Base-by-base conservation (phyloP, 2,329 filamentous ascomycete genomes). In the Massarina eburnea region DNA sequence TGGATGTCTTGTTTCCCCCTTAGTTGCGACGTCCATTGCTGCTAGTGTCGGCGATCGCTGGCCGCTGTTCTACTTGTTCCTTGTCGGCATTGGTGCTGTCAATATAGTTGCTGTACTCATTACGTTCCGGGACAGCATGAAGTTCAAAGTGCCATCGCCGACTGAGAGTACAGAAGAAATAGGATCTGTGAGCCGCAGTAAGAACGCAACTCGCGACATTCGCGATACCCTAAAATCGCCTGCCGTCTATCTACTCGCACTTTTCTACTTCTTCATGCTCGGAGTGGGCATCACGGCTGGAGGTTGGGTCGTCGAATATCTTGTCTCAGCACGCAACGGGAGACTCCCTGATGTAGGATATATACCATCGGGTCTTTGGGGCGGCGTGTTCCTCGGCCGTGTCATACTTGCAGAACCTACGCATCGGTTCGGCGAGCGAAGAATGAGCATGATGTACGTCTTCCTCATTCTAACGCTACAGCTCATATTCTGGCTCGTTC, bases 291-390 rank as follows among this genome's bases (percentile, higher is more conserved):
- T 83, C 2, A 85, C 82, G 0, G 77, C 80, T 9, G 73, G 73
- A 18, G 82, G 83, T 1, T 86, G 82, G 83, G 77, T 85, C 0
- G 82, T 86, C 2, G 81, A 85, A 52, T 86, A 82, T 44, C 73
- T 86, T 3, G 78, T 85, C 6, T 74, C 76, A 2, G 80, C 81
- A n/a, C 78, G 83, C 0, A 69, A 78, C 2, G 82, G 82, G 0
- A 70, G 79, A 1, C 67, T 86, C 0, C 71, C 77, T 0, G 70
- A 77, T 15, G 79, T 84, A 64, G 83, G 82, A 0, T 86, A 85
- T 41, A 78, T 86, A 0, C 79, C 82, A 0, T 78, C 82, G 0
- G 82, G 81, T 3, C 81, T 80, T 54, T 82, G 76, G 37, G 82
- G 80, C 2, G 83, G 83, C 0, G 71, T 73, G 0, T 71, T 84